phyloP scores from a whole-genome alignment of 768 basidiomycete genomes.

The Porphyrellus cyaneotinctus region DNA sequence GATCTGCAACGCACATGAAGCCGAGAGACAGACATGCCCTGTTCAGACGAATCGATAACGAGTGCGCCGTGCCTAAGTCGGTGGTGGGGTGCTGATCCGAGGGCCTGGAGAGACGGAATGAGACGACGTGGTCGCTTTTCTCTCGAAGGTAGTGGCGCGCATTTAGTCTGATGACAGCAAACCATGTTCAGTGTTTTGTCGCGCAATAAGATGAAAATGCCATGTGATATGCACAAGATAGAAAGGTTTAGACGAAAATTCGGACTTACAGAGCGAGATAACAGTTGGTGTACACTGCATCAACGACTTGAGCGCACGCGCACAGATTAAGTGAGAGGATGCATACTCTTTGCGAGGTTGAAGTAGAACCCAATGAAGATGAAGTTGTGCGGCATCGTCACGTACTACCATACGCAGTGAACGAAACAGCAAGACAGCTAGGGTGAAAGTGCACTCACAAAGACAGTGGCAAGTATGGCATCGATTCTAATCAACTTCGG shows the following conservation, averaged over 20 bases:
- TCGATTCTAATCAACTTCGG: slow-evolving; percentile 36
- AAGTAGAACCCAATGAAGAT: slow-evolving; percentile 54
- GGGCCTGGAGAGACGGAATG: slow-evolving; percentile 40
- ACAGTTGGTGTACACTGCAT: slow-evolving; percentile 52
- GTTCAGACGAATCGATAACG: background rate
- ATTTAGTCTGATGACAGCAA: slow-evolving; percentile 43
- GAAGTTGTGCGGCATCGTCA: slow-evolving; percentile 51
- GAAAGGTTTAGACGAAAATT: too few relatives aligned
- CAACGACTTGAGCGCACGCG: background rate
- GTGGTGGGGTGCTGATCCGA: slow-evolving; percentile 6
- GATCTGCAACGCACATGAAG: background rate
- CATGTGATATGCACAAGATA: too few relatives aligned
- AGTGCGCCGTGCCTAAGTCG: background rate
- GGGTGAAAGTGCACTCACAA: slow-evolving; percentile 22
- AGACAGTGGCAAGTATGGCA: slow-evolving; percentile 42
- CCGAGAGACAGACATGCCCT: slow-evolving; percentile 4
- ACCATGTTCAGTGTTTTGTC: background rate
- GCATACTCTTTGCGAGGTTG: slow-evolving; percentile 49
- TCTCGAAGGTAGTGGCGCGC: slow-evolving; percentile 36
- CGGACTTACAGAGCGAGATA: slow-evolving; percentile 43
- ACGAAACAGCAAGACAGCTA: background rate
- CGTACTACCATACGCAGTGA: slow-evolving; percentile 30
- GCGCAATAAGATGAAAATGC: background rate
- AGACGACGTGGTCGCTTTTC: slow-evolving; percentile 31
- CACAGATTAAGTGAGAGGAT: background rate